Base-by-base conservation (phyloP, 225 moss, liverwort and hornwort genomes). In the Sphagnum contortum region DNA sequence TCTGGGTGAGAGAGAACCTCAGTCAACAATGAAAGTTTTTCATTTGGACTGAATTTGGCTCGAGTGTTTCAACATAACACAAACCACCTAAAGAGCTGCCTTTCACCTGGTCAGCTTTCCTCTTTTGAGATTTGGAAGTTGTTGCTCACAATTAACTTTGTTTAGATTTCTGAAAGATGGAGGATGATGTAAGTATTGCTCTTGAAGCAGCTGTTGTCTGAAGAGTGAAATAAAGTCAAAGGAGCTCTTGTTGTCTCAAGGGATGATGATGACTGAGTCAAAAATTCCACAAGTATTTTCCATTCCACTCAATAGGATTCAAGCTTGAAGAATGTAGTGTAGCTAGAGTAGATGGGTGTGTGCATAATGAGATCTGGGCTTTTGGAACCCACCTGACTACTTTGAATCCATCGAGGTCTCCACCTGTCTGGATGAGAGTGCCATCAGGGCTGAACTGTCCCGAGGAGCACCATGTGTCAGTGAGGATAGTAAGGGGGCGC, bases 401-500 rank as follows among this genome's bases (percentile, higher is more conserved):
- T 5, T 44, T 59, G 65, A 74, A 63, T 57, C 90, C 90, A 11
- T 90, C 90, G 69, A 70, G 82, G 61, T 90, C 90, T 7, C 90
- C 90, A 67, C 90, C 90, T 2, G 90, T 90, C 61, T 90, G 90
- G 48, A 87, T 69, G 2, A 90, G 77, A 13, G 82, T 76, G 48
- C 90, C 90, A 63, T 90, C 81, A 12, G 80, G 57, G 59, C 75
- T 70, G 67, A 87, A 87, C 49, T 74, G 70, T 4, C 90, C 90
- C 2, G 82, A 82, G 6, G 82, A 82, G 80, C 90, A 90, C 90
- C 90, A 90, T 11, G 90, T 90, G 60, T 90, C 90, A 0, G 87
- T 90, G 70, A 65, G 67, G 7, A 90, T 68, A 55, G 72, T 77
- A 56, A 90, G 76, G 45, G 90, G 71, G 52, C 90, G 84, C 8